Percentiles rank a stretch among this genome's conserved stretches.
phyloP scores from a whole-genome alignment of 1,139 yeast species.

The Kurtzmaniella quercitrusa region DNA sequence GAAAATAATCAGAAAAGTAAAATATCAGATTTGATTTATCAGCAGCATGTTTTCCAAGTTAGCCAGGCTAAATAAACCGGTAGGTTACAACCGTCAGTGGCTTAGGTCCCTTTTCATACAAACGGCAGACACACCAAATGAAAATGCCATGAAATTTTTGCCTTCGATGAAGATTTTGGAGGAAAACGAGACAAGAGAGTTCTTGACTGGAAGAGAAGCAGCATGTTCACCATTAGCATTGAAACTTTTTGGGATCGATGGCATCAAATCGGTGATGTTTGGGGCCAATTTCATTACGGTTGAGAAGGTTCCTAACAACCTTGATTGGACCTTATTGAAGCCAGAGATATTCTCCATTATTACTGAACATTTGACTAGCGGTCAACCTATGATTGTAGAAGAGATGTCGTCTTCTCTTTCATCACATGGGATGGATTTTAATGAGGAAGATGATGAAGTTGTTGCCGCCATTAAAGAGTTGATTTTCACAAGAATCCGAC shows the following conservation, averaged over 20 bases:
- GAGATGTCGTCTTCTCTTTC: conserved; percentile 17
- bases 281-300: conserved; percentile 76
- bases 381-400: conserved; percentile 53
- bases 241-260: conserved; percentile 48
- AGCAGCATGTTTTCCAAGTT: background rate
- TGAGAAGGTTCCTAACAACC: conserved; percentile 52
- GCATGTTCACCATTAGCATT: conserved; percentile 54
- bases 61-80: background rate
- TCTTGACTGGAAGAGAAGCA: conserved; percentile 52
- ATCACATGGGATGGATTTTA: conserved; percentile 31
- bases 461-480: conserved; percentile 90
- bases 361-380: conserved; percentile 80
- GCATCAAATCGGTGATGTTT: conserved; percentile 48
- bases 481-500: conserved; percentile 89
- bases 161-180: conserved; percentile 41
- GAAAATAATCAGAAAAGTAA: no score
- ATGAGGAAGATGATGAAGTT: conserved; percentile 70
- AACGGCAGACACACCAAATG: conserved; percentile 44
- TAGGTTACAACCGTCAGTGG: background rate
- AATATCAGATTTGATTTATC: conserved; percentile 2
- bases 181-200: conserved; percentile 49
- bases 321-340: conserved; percentile 74
- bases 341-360: conserved; percentile 85
- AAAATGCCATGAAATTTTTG: conserved; percentile 43
- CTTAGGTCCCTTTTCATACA: conserved; percentile 32